Evolutionary conservation across 2,329 filamentous ascomycete species (phyloP), one percentile per base, ranked within the genome.

Genomic region (Didymella exigua): DNA sequence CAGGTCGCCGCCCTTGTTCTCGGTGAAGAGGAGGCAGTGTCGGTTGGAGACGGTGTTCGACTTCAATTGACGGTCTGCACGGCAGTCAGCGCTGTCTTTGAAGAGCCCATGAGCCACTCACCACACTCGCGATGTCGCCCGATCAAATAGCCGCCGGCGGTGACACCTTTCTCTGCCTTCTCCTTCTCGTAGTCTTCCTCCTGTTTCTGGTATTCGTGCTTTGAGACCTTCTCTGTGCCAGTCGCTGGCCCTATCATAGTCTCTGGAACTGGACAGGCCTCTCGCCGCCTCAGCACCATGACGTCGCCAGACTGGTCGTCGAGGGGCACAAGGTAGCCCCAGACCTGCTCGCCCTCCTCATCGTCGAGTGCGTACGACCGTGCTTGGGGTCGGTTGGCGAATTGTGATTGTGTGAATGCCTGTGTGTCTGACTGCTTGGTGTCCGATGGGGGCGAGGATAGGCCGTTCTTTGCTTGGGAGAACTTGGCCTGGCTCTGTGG

Each of bases 51-150:
- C 87, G 4, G 90, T 90, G 1, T 86, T 87, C 45, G 90, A 88
- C 52, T 89, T 84, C 49, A 97, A 82, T 24, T 76, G 54, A 85
- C 84, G 66, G 89, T 85, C 79, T 96, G 89, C 84, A 53, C 5
- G 19, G 45, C 26, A 49, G 41, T 70, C 41, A 56, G 49, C 41
- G 13, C 40, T 60, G 48, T 71, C 11, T 14, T 18, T 9, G 14
- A 7, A 9, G 10, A 31, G 21, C 8, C 1, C 38, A 19, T 13
- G 4, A 31, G 18, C 43, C 47, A 82, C 89, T 71, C 82, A 93
- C 90, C 91, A 75, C 95, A 98, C 77, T 99, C 95, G 2, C 89
- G 88, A 78, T 99, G 95, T 61, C 95, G 85, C 31, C 95, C 95
- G 59, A 99, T 89, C 49, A 99, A 78, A 72, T 96, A 99, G 26